Percentiles rank a stretch among this genome's conserved stretches.
Conservation (phyloP, 208 protist genomes). For the Crithidia mellificae region DNA sequence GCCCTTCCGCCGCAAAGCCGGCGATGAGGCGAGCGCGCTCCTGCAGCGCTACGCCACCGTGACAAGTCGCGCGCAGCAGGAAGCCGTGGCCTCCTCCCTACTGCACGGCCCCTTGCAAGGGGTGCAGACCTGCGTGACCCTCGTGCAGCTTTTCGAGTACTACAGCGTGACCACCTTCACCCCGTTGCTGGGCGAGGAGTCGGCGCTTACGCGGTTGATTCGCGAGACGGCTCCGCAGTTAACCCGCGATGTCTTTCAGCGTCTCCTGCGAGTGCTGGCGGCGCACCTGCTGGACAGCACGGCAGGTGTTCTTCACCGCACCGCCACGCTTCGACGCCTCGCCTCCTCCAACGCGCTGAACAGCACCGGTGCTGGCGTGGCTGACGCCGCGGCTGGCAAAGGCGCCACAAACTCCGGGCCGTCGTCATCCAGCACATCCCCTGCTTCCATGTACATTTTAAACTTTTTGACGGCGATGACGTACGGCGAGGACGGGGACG, state of each 20-base stretch:
- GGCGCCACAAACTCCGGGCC: too few relatives aligned
- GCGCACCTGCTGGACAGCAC: conserved; percentile 64
- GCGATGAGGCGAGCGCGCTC: conserved; percentile 16
- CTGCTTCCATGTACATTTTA: background rate
- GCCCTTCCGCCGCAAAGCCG: conserved; percentile 5
- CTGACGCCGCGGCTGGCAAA: background rate
- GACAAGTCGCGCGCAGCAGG: conserved; percentile 62
- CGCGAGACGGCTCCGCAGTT: conserved; percentile 47
- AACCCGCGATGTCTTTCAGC: conserved; percentile 47
- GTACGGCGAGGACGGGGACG: conserved; percentile 22
- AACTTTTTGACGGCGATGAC: conserved; percentile 29
- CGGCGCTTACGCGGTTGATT: conserved; percentile 60
- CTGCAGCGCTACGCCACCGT: conserved; percentile 51
- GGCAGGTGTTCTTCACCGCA: conserved; percentile 40
- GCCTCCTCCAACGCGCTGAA: conserved; percentile 38
- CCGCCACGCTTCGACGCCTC: conserved; percentile 52
- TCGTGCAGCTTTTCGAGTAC: conserved; percentile 79
- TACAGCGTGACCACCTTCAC: conserved; percentile 58
- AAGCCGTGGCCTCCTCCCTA: conserved; percentile 39
- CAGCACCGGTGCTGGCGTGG: conserved; percentile 6
- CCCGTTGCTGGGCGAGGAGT: conserved; percentile 50
- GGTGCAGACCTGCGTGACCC: conserved; percentile 49
- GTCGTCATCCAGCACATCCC: too few relatives aligned
- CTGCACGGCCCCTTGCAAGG: conserved; percentile 44
- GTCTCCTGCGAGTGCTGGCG: conserved; percentile 41